A percentile compares a stretch with the other conserved stretches of the same genome.
Conservation (phyloP, 257 asterid species). For the Salvia miltiorrhiza region DNA sequence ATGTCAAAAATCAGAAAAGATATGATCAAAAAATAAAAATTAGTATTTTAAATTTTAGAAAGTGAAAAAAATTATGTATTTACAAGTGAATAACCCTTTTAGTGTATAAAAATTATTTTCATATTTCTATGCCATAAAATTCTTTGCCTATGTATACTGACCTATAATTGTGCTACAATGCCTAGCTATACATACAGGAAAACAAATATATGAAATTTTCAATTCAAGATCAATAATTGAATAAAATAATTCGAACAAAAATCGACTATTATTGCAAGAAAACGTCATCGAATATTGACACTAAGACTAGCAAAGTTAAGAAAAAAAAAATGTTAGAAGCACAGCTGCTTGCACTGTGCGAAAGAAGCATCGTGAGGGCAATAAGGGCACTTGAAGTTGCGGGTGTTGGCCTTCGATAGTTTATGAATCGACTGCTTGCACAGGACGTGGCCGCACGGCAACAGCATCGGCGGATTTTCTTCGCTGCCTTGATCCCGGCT, state of each 20-base stretch:
- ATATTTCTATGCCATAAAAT: too few relatives aligned
- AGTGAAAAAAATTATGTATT: too few relatives aligned
- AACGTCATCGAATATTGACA: neutral
- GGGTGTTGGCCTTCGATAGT: conserved; percentile 34
- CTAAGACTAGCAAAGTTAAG: neutral
- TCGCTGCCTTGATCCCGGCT: conserved; percentile 43
- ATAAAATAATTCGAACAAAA: too few relatives aligned
- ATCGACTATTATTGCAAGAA: neutral
- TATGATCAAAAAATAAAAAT: too few relatives aligned
- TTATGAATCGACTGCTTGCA: conserved; percentile 51
- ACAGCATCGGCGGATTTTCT: conserved; percentile 59
- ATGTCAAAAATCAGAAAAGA: too few relatives aligned
- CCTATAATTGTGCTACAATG: too few relatives aligned
- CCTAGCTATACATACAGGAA: neutral
- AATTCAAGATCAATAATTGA: too few relatives aligned
- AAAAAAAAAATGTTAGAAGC: conserved; percentile 16
- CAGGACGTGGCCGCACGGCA: conserved; percentile 68
- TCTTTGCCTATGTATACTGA: too few relatives aligned
- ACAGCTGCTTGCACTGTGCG: conserved; percentile 22
- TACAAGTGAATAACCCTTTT: too few relatives aligned
- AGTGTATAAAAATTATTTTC: too few relatives aligned
- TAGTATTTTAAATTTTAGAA: too few relatives aligned
- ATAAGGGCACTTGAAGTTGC: conserved; percentile 54
- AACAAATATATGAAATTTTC: neutral
- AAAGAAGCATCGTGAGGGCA: conserved; percentile 16